These are phyloP conservation scores for Xylaria sp. DNA, from an alignment of 2,329 filamentous ascomycete genomes.

Conservation along the genomic window DNA sequence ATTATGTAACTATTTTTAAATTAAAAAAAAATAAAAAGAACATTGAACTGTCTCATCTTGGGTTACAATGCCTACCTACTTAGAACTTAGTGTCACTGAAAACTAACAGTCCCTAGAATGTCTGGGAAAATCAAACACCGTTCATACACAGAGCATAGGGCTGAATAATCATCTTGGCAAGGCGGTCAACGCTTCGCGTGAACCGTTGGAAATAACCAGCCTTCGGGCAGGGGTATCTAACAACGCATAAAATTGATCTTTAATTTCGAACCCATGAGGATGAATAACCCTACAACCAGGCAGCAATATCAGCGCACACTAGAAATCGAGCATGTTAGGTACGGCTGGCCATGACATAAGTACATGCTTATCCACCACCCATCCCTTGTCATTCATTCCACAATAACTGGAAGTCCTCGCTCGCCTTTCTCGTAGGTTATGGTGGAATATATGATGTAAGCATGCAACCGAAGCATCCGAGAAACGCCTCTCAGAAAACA, in stretches of 20 bases:
- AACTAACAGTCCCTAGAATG: neutral
- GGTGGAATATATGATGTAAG: neutral
- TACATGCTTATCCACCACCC: neutral
- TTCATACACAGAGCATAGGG: conserved; percentile 12
- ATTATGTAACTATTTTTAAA: neutral
- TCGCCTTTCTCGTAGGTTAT: neutral
- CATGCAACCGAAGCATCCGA: conserved; percentile 1
- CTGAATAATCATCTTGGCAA: conserved; percentile 17
- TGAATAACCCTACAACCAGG: neutral
- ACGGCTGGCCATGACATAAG: neutral
- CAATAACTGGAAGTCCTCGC: neutral
- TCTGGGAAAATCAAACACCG: conserved; percentile 9
- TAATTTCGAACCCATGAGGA: neutral
- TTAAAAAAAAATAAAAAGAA: neutral
- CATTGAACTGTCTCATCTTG: neutral
- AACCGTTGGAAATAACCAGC: neutral
- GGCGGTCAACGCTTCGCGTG: neutral
- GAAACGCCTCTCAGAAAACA: neutral
- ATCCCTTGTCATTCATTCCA: neutral
- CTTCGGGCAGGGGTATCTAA: neutral
- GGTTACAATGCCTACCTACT: neutral
- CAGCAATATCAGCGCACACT: neutral
- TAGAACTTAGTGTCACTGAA: neutral
- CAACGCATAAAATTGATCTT: neutral
- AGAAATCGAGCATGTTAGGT: neutral